Conservation (phyloP, 1,139 yeast species). For the Saccharomyces hybrid region DNA sequence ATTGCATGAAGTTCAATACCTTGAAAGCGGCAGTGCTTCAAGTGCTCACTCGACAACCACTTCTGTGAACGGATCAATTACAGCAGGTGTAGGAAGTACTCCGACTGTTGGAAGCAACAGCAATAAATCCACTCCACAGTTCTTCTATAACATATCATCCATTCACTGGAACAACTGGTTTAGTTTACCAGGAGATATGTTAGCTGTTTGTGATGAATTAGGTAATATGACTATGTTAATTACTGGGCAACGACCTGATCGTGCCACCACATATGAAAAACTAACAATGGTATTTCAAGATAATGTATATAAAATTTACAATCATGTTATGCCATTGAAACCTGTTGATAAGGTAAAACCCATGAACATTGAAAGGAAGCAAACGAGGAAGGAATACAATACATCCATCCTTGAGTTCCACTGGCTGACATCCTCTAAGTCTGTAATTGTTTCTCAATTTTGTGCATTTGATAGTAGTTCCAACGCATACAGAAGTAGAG, state of each 20-base stretch:
- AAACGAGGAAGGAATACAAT: slow-evolving; percentile 28
- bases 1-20: slow-evolving; percentile 19
- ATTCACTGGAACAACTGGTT: slow-evolving; percentile 33
- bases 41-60: neutral
- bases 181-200: slow-evolving; percentile 30
- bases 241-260: slow-evolving; percentile 31
- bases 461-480: slow-evolving; percentile 27
- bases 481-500: slow-evolving; percentile 27
- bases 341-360: slow-evolving; percentile 3
- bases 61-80: slow-evolving; percentile 8
- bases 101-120: slow-evolving; percentile 6
- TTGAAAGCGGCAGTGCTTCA: slow-evolving; percentile 2
- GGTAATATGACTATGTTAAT: slow-evolving; percentile 31
- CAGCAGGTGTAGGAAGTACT: slow-evolving; percentile 5
- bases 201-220: slow-evolving; percentile 31
- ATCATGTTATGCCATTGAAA: slow-evolving; percentile 23
- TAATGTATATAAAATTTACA: slow-evolving; percentile 29
- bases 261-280: slow-evolving; percentile 30
- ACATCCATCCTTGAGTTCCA: slow-evolving; percentile 28
- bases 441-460: slow-evolving; percentile 26
- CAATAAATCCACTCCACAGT: slow-evolving; percentile 15
- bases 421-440: slow-evolving; percentile 31
- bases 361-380: slow-evolving; percentile 23
- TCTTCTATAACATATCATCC: slow-evolving; percentile 25
- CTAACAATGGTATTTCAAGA: slow-evolving; percentile 31